Base-by-base conservation (phyloP, 2,329 filamentous ascomycete species). In the Ilyonectria robusta region DNA sequence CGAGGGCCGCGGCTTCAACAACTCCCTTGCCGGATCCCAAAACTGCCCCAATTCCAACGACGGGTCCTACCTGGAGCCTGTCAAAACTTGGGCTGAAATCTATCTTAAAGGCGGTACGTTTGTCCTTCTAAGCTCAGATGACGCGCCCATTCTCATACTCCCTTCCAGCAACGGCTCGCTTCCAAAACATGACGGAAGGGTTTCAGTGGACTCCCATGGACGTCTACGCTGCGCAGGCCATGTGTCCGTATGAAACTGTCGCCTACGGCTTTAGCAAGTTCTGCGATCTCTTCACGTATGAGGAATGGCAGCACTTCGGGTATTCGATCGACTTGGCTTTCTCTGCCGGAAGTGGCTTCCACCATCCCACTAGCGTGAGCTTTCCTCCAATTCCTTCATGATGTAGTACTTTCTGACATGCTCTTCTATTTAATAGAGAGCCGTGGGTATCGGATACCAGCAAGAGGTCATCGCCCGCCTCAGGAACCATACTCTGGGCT, bases 171-270 rank as follows among this genome's bases (percentile, higher is more conserved):
- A 90, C 89, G 10, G 78, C 83, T 19, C 87, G 92, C 3, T 85
- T 94, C 59, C 83, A 86, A 33, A 78, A 81, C 5, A 80, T 90
- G 79, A 83, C 90, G 0, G 78, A 85, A 1, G 84, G 84, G 21
- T 86, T 90, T 75, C 87, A 91, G 60, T 93, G 92, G 89, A 91
- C 88, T 1, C 75, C 88, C 4, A 79, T 84, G 3, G 90, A 93
- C 73, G 87, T 87, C 0, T 92, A 91, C 78, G 88, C 91, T 19
- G 89, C 89, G 0, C 92, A 94, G 78, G 90, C 85, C 3, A 84
- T 94, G 77, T 95, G 93, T 72, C 89, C 92, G 0, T 95, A 94
- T 75, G 93, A 95, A 78, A 94, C 91, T 0, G 86, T 93, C n/a
- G 89, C 91, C 1, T 90, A 92, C 66, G 93, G 93, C 23, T 94